Evolutionary conservation across 768 basidiomycete species (phyloP), one percentile per base, ranked within the genome.

Genomic region (Terana coerulea): DNA sequence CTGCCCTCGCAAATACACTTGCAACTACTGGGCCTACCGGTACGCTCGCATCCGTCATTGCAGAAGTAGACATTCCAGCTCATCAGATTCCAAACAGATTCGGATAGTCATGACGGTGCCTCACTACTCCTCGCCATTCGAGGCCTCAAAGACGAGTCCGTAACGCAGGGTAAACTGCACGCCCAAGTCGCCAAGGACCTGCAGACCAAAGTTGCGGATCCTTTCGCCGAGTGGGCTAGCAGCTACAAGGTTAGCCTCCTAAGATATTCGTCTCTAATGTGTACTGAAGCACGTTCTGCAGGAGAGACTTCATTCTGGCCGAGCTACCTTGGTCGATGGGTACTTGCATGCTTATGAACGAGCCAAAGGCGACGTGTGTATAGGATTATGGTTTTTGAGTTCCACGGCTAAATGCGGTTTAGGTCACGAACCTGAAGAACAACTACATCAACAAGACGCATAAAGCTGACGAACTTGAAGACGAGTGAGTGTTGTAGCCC

Each of bases 401-500:
- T 29, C 12, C 9, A 19, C 36, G 12, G 22, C 35, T n/a, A 34
- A 40, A 29, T 36, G n/a, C 28, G 48, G 4, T 36, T 22, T 34
- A 80, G 75, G 72, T 76, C 5, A 65, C 74, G 36, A 86, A 86
- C 67, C 69, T 93, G 56, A 92, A 89, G 69, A 77, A 84, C 46
- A 75, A 80, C 48, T 95, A 95, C 63, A 66, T 91, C 10, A 68
- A 76, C 28, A 95, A 93, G 67, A 84, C 80, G 0, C 80, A 90
- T 48, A 79, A 80, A 34, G 93, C 94, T 14, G 94, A 97, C 60
- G 94, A 97, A 63, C 86, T 87, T 7, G 92, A 92, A 65, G 94
- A 97, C 65, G 93, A 95, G 94, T 95, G 68, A 61, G 91, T 75
- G 25, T 26, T 33, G 5, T 1, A 37, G 47, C 33, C 50, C n/a